These are phyloP conservation scores for Penstemon eatonii DNA, from an alignment of 257 asterid genomes.

Conservation along the genomic window DNA sequence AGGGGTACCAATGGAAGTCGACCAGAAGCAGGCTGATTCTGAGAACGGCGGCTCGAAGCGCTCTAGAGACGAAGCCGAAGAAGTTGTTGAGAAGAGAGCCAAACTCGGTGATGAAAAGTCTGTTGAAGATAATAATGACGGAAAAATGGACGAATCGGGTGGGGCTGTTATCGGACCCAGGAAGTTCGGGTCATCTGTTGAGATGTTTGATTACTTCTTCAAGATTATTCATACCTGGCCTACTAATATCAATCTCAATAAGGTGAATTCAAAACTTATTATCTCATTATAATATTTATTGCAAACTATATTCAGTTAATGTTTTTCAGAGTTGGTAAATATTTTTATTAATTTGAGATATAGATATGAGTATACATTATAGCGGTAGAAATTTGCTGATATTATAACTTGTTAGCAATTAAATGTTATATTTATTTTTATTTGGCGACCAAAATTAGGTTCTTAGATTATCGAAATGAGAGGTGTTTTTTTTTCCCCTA, in stretches of 20 bases:
- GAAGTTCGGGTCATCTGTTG: conserved; percentile 61
- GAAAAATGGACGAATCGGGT: conserved; percentile 23
- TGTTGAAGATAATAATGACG: neutral
- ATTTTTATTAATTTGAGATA: too few species aligned
- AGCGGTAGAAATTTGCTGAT: too few species aligned
- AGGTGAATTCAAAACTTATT: conserved; percentile 41
- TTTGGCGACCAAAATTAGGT: too few species aligned
- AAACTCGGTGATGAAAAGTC: conserved; percentile 37
- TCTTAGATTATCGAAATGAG: too few species aligned
- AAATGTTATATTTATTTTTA: too few species aligned
- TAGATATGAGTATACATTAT: too few species aligned
- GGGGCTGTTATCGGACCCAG: conserved; percentile 56
- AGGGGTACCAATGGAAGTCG: conserved; percentile 36
- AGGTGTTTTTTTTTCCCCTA: too few species aligned
- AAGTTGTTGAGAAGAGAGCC: conserved; percentile 45
- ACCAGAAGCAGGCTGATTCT: conserved; percentile 18
- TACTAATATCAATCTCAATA: conserved; percentile 57
- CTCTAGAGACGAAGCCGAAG: conserved; percentile 50
- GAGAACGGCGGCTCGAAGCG: conserved; percentile 50
- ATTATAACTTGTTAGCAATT: too few species aligned
- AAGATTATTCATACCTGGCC: conserved; percentile 76
- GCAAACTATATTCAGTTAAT: too few species aligned
- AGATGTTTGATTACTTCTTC: conserved; percentile 71
- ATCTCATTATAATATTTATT: neutral
- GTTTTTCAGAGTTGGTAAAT: too few species aligned